Evolutionary conservation across 2,329 filamentous ascomycete species (phyloP).

Genomic region (Coniochaeta sp.): DNA sequence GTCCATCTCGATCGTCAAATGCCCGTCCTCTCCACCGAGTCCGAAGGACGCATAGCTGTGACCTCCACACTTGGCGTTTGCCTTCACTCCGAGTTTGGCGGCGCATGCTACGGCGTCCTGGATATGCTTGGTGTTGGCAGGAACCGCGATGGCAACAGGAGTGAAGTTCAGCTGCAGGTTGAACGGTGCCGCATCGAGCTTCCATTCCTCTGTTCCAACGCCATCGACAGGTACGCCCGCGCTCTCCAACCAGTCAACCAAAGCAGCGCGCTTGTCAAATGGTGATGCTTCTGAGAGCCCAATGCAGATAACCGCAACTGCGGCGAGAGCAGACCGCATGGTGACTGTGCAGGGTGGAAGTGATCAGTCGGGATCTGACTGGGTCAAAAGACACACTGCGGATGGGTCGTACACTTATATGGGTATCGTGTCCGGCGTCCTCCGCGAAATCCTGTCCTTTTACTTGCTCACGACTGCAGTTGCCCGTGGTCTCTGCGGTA

Average conservation of each 20-base stretch:
- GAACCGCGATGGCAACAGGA: conserved; percentile 36
- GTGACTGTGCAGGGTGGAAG: not conserved
- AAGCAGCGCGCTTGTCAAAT: conserved; percentile 13
- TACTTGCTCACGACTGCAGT: not conserved
- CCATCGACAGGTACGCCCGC: conserved; percentile 14
- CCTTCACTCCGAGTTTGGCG: conserved; percentile 30
- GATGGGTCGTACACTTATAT: not conserved
- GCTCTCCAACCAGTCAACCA: conserved; percentile 16
- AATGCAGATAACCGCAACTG: not conserved
- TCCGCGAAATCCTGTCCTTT: not conserved
- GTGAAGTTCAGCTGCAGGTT: conserved; percentile 26
- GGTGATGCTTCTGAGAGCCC: conserved; percentile 5
- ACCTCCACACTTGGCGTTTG: conserved; percentile 42
- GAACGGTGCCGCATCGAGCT: conserved; percentile 22
- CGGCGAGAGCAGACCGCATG: not conserved
- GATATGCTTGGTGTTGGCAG: conserved; percentile 33
- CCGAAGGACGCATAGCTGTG: conserved; percentile 44
- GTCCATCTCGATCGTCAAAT: conserved; percentile 39
- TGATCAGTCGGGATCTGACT: not conserved
- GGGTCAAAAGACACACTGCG: no score
- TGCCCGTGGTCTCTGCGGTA: not conserved
- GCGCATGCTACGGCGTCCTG: conserved; percentile 40
- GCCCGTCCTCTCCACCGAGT: conserved; percentile 40
- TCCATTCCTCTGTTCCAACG: conserved; percentile 21
- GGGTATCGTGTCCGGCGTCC: not conserved